A percentile compares a stretch with the other conserved stretches of the same genome.
phyloP scores from a whole-genome alignment of 352 stramenopile genomes.

The Globisporangium apiculatum region DNA sequence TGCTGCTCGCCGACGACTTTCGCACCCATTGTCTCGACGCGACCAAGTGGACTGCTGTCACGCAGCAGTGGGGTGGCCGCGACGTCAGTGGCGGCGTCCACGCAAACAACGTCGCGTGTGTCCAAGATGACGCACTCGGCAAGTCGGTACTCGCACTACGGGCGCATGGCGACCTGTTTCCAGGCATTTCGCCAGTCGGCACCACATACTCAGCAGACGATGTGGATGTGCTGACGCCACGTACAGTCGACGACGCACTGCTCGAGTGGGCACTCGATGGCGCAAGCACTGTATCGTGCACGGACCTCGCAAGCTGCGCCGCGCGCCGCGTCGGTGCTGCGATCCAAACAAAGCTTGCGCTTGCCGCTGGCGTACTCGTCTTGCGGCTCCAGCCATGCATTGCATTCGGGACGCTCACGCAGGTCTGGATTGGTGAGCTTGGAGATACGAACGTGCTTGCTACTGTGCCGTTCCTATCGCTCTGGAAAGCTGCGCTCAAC shows the following conservation, averaged over 20 bases:
- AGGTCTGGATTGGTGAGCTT: conserved; percentile 57
- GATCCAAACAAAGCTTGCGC: conserved; percentile 28
- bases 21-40: conserved; percentile 22
- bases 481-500: conserved; percentile 54
- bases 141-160: conserved; percentile 36
- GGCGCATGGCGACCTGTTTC: conserved; percentile 48
- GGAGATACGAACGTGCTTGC: conserved; percentile 17
- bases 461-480: conserved; percentile 35
- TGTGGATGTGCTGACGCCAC: not conserved
- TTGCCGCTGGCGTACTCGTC: conserved; percentile 44
- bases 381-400: conserved; percentile 42
- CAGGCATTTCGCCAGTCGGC: conserved; percentile 27
- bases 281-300: conserved; percentile 34
- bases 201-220: conserved; percentile 8
- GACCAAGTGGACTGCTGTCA: conserved; percentile 34
- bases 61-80: conserved; percentile 48
- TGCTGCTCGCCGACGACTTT: conserved; percentile 55
- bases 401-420: conserved; percentile 46
- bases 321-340: conserved; percentile 47
- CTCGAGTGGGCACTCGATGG: conserved; percentile 52
- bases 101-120: conserved; percentile 38
- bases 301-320: conserved; percentile 22
- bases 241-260: conserved; percentile 29
- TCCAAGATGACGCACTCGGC: conserved; percentile 13
- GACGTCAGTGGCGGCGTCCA: conserved; percentile 65